These are phyloP conservation scores for Candida glucosophila DNA, from an alignment of 1,139 yeast species.

Conservation along the genomic window DNA sequence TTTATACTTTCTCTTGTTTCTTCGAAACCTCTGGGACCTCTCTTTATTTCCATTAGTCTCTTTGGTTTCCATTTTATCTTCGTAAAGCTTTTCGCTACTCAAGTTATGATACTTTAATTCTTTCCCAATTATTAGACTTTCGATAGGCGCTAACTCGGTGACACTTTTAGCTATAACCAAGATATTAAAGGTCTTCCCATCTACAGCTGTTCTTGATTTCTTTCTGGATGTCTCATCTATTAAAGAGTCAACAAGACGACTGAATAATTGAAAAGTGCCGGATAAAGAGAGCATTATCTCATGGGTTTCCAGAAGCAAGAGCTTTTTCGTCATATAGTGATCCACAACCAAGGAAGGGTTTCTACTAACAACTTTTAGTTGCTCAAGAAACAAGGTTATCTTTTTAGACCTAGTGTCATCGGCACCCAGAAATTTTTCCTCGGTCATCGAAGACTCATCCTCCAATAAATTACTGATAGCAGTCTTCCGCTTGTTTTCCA, in stretches of 20 bases:
- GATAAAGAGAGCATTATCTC: constrained; percentile 45
- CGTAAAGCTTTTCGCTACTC: constrained; percentile 53
- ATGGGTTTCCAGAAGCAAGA: constrained; percentile 56
- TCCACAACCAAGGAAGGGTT: constrained; percentile 68
- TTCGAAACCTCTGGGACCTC: constrained; percentile 5
- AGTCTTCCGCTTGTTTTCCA: constrained; percentile 17
- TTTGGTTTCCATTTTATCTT: constrained; percentile 13
- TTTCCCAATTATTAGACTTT: constrained; percentile 59
- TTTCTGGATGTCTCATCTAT: constrained; percentile 8
- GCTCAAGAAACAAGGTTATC: constrained; percentile 35
- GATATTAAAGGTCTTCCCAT: constrained; percentile 14
- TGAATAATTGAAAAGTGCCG: constrained; percentile 50
- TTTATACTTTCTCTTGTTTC: constrained; percentile 7
- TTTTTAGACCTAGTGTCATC: constrained; percentile 7
- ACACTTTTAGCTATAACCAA: constrained; percentile 53
- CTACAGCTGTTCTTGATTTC: constrained; percentile 5
- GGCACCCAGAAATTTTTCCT: background rate
- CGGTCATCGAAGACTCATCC: constrained; percentile 2
- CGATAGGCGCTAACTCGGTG: constrained; percentile 64
- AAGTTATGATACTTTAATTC: constrained; percentile 47
- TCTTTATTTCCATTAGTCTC: constrained; percentile 1
- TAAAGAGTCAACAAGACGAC: constrained; percentile 36
- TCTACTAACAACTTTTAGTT: constrained; percentile 40
- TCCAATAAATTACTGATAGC: constrained; percentile 32
- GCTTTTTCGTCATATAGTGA: constrained; percentile 64